Evolutionary conservation across 495 filamentous ascomycete species (phyloP), one percentile per base, ranked within the genome.

Genomic region (Venustampulla echinocandica): DNA sequence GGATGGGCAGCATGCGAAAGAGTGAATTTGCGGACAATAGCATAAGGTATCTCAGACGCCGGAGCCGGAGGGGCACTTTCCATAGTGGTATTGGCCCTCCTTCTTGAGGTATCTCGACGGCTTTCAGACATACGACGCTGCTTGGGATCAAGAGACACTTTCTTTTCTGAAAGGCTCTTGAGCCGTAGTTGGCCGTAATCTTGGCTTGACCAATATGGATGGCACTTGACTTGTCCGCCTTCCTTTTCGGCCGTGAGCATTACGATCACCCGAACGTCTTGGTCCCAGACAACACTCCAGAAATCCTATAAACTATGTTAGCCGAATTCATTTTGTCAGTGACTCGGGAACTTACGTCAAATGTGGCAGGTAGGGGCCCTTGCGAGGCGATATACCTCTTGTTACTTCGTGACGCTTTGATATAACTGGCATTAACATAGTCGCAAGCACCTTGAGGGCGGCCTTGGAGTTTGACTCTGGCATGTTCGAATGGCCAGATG

Each of bases 221-320:
- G 89, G 47, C 90, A 92, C 63, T 97, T 98, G 14, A 90, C 70
- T 56, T 95, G 93, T 6, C 93, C 90, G 20, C 92, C 85, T 69
- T 98, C 92, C 19, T 81, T 70, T 61, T 98, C 92, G n/a, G 92
- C 90, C 2, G 92, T 97, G 45, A 98, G 71, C 75, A 95, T 95
- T 50, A 98, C 90, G 44, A 98, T 78, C 22, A 97, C 85, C 43
- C 89, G 81, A 19, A 93, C 80, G 59, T 96, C 89, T 67, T 97
- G 84, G 59, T 97, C 90, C 92, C 92, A 98, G 35, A 96, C 74
- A 17, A 96, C 81, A 36, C 86, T 88, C 92, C 92, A 98, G 58
- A 98, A 98, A 65, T 98, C 92, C 90, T 95, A 63, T 32, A n/a
- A n/a, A n/a, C 18, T 9, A 19, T 20, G 61, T 80, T 59, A 80